phyloP scores from a whole-genome alignment of 2,329 filamentous ascomycete genomes.

The Arthroderma uncinatum region DNA sequence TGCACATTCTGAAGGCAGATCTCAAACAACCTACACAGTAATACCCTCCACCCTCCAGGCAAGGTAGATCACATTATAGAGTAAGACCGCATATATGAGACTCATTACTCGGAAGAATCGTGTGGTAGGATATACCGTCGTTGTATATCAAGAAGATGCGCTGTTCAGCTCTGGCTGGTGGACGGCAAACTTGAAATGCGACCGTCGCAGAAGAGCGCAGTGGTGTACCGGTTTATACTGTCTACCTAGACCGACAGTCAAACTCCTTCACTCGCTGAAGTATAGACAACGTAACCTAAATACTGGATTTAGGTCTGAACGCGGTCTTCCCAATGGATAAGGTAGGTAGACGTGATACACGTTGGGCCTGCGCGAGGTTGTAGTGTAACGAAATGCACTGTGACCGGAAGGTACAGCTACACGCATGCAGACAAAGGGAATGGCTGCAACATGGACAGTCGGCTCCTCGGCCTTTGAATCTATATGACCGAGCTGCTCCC shows the following conservation, averaged over 20 bases:
- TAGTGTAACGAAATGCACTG: background rate
- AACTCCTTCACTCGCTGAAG: background rate
- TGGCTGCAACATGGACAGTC: background rate
- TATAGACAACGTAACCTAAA: background rate
- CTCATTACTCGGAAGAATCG: no score
- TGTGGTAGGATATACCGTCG: background rate
- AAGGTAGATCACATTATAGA: no score
- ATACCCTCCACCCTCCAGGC: no score
- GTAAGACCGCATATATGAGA: no score
- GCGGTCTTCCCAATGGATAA: background rate
- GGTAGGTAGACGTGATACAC: background rate
- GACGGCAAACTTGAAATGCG: background rate
- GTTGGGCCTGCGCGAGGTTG: background rate
- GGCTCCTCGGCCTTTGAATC: background rate
- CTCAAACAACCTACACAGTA: no score
- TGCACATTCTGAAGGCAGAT: background rate
- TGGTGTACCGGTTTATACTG: background rate
- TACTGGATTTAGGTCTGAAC: background rate
- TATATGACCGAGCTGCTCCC: background rate
- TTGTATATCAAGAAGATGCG: background rate
- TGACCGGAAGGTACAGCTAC: background rate
- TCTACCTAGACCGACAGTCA: background rate
- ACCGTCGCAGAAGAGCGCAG: background rate
- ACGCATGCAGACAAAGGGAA: background rate
- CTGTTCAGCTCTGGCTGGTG: background rate